Base-by-base conservation (phyloP, 2,329 filamentous ascomycete genomes). In the Fusarium sp. region DNA sequence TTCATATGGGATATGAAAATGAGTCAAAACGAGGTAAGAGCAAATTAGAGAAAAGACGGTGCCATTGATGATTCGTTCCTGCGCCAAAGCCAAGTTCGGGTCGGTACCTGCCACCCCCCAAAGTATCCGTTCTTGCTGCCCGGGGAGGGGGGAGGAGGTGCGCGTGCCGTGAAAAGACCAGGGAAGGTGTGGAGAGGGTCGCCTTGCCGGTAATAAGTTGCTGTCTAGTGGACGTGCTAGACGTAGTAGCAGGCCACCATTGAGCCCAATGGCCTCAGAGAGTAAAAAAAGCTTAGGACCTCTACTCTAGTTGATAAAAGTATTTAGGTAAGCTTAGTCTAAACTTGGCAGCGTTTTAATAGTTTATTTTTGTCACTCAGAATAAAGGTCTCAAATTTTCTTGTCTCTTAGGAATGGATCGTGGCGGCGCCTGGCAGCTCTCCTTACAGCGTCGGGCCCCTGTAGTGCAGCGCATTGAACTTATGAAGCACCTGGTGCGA, bases 1-100 rank as follows among this genome's bases (percentile, higher is more conserved):
- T 44, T 65, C 35, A 63, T 62, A 65, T 65, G 56, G 35, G 39
- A 56, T 61, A 55, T 67, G 44, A 53, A 59, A 65, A 69, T 74
- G 68, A 72, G 71, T 73, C 71, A 73, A 73, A 51, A 71, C 42
- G 47, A 73, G 61, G 56, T 61, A 67, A 61, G 66, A 60, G 61
- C 57, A 63, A 73, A 50, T 59, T 72, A 57, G 54, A 60, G 60
- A 74, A 73, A 73, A 73, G 71, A 73, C 71, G 71, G 71, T 73
- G 71, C 74, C 71, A 62, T 73, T 68, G 58, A 71, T 71, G 71
- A 73, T 73, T 74, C 60, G 71, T 73, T 73, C 71, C 71, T 73
- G 71, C 68, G 56, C 71, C 56, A 65, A 59, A 59, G 67, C 71
- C 63, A 55, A 60, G 71, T 67, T 67, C 61, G 42, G 70, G 61